phyloP scores from a whole-genome alignment of 2,329 filamentous ascomycete species.

The Penicillium frequentans region DNA sequence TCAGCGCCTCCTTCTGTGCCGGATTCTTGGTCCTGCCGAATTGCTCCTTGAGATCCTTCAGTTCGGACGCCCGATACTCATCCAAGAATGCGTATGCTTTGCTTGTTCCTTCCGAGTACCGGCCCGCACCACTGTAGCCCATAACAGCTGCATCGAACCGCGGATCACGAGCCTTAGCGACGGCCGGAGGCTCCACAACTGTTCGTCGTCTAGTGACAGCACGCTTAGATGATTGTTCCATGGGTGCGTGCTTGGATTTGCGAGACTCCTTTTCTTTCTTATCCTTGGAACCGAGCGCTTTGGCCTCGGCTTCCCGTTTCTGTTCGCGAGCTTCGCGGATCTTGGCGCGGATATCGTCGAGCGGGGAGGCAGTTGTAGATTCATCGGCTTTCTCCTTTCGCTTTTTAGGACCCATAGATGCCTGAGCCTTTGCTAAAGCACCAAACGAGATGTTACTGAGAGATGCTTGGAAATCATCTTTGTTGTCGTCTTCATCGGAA shows the following conservation, averaged over 20 bases:
- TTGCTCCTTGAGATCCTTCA: slow-evolving; percentile 68
- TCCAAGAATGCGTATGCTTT: slow-evolving; percentile 85
- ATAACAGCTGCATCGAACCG: slow-evolving; percentile 72
- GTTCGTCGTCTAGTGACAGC: slow-evolving; percentile 79
- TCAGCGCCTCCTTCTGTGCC: slow-evolving; percentile 66
- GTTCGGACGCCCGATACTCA: slow-evolving; percentile 81
- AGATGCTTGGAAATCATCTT: slow-evolving; percentile 38
- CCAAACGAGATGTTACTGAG: slow-evolving; percentile 76
- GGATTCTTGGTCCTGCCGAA: slow-evolving; percentile 68
- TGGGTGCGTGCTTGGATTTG: slow-evolving; percentile 84
- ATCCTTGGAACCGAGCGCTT: slow-evolving; percentile 8
- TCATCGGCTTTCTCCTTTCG: slow-evolving; percentile 20
- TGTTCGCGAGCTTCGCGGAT: slow-evolving; percentile 46
- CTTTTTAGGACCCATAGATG: slow-evolving; percentile 55
- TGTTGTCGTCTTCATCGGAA: slow-evolving; percentile 32
- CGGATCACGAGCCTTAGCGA: slow-evolving; percentile 74
- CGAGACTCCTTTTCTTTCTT: slow-evolving; percentile 42
- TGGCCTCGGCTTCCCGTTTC: slow-evolving; percentile 34
- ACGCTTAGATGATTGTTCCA: slow-evolving; percentile 76
- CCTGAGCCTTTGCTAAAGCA: slow-evolving; percentile 83
- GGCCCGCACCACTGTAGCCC: slow-evolving; percentile 32
- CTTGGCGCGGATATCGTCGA: slow-evolving; percentile 40
- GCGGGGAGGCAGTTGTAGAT: slow-evolving; percentile 26
- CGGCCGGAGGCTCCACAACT: slow-evolving; percentile 58
- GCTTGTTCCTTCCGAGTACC: slow-evolving; percentile 52